phyloP scores from a whole-genome alignment of 1,139 yeast genomes.

The Pichia sp. region DNA sequence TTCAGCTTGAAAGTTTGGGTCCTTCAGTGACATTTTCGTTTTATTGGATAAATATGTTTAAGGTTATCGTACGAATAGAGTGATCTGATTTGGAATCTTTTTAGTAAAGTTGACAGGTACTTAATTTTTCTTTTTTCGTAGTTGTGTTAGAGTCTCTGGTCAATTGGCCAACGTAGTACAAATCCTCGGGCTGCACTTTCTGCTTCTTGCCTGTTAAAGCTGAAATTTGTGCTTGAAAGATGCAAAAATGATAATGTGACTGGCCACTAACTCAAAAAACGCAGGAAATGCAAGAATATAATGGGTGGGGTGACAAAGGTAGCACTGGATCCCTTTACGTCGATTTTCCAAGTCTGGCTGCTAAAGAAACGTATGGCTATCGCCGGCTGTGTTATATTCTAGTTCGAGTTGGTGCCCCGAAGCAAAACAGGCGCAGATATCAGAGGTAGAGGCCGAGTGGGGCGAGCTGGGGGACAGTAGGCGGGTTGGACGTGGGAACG shows the following conservation, averaged over 20 bases:
- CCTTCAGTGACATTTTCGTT: neutral
- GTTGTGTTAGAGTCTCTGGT: neutral
- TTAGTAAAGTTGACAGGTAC: constrained; percentile 8
- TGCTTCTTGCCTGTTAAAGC: neutral
- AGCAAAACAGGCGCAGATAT: neutral
- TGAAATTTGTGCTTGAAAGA: neutral
- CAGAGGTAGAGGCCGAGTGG: neutral
- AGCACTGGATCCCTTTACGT: neutral
- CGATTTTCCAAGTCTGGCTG: neutral
- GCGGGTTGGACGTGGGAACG: neutral
- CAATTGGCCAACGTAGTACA: too few species aligned
- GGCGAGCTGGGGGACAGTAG: neutral
- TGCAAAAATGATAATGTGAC: neutral
- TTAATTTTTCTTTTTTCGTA: neutral
- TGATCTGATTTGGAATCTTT: neutral
- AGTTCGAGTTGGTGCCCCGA: neutral
- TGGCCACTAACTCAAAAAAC: neutral
- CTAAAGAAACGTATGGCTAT: neutral
- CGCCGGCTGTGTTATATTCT: neutral
- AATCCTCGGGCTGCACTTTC: neutral
- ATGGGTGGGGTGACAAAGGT: neutral
- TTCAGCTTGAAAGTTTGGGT: neutral
- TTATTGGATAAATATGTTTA: neutral
- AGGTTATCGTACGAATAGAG: neutral
- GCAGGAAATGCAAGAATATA: neutral